Evolutionary conservation across 2,329 filamentous ascomycete genomes (phyloP).

Genomic region (Neurospora sp.): DNA sequence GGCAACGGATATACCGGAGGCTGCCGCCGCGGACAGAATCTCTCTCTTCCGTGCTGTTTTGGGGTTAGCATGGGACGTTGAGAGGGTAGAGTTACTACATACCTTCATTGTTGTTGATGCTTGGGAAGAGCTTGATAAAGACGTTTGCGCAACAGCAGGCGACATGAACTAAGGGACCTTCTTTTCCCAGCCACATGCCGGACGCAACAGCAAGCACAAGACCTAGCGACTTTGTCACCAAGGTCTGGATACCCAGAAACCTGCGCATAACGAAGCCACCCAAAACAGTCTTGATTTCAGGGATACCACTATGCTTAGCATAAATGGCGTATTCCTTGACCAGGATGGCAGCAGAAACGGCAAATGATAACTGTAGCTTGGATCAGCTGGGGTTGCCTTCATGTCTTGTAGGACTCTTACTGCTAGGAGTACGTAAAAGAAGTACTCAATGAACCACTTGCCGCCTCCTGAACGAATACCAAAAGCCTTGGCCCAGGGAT

Average conservation of each 20-base stretch:
- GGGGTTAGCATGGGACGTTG: conserved; percentile 16
- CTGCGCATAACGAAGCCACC: conserved; percentile 86
- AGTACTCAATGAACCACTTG: conserved; percentile 74
- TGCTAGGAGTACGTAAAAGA: conserved; percentile 77
- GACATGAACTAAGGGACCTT: conserved; percentile 90
- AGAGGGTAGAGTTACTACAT: conserved; percentile 13
- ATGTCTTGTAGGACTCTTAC: conserved; percentile 30
- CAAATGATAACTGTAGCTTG: conserved; percentile 56
- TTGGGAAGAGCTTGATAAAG: conserved; percentile 80
- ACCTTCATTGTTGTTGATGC: conserved; percentile 82
- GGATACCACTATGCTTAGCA: conserved; percentile 90
- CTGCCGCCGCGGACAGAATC: conserved; percentile 82
- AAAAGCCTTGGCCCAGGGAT: conserved; percentile 69
- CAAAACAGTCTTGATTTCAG: conserved; percentile 93
- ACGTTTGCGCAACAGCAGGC: conserved; percentile 93
- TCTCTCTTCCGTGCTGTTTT: conserved; percentile 75
- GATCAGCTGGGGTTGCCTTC: conserved; percentile 11
- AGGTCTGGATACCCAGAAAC: conserved; percentile 80
- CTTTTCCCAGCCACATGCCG: conserved; percentile 93
- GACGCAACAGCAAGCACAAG: conserved; percentile 84
- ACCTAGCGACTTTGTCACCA: conserved; percentile 81
- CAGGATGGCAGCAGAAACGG: conserved; percentile 64
- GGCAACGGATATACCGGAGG: conserved; percentile 85
- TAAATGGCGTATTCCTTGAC: conserved; percentile 79
- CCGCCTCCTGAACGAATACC: conserved; percentile 56